These are phyloP conservation scores for Buxus sempervirens DNA, from an alignment of 164 flowering plant genomes.

Conservation along the genomic window DNA sequence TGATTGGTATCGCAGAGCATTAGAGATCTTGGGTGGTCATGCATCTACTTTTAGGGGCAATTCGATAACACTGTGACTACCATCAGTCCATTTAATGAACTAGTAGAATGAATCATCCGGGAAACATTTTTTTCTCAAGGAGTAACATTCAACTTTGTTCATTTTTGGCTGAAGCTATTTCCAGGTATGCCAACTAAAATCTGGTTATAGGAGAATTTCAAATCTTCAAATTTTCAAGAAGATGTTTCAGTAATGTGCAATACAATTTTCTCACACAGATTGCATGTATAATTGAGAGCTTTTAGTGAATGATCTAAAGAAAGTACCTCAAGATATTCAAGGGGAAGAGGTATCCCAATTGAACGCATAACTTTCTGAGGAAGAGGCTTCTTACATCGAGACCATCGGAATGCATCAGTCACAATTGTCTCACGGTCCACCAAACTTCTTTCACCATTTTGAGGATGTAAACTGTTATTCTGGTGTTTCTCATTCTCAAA, in stretches of 20 bases:
- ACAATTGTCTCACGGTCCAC: conserved; percentile 47
- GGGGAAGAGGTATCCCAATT: conserved; percentile 82
- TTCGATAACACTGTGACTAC: no score
- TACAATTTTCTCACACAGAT: neutral
- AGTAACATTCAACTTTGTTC: neutral
- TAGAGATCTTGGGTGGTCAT: no score
- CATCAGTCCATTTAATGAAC: no score
- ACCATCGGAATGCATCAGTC: conserved; percentile 81
- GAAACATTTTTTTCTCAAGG: neutral
- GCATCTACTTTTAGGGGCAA: no score
- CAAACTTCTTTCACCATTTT: conserved; percentile 55
- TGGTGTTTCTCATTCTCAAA: conserved; percentile 56
- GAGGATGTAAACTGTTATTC: conserved; percentile 34
- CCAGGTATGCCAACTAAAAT: neutral
- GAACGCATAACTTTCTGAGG: conserved; percentile 79
- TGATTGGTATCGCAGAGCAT: no score
- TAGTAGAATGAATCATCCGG: neutral
- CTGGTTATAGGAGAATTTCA: neutral
- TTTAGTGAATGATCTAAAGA: neutral
- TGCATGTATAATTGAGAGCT: neutral
- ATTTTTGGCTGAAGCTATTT: neutral
- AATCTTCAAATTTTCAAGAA: neutral
- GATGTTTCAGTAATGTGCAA: neutral
- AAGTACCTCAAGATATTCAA: conserved; percentile 77
- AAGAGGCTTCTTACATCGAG: conserved; percentile 83